Conservation (phyloP, 2,329 filamentous ascomycete genomes). For the Scedosporium aurantiacum region DNA sequence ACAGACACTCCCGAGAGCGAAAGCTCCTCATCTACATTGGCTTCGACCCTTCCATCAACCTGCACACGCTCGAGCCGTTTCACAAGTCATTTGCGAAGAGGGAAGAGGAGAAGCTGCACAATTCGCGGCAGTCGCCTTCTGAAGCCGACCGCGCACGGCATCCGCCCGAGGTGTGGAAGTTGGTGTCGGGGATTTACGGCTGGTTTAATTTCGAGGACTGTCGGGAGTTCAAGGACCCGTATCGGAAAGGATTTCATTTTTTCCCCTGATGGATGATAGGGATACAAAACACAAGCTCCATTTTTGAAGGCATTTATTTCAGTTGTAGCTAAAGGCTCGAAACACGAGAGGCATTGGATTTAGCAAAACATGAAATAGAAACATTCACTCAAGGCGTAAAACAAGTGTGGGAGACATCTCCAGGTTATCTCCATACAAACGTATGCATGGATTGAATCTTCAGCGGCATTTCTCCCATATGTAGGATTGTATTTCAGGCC, state of each 20-base stretch:
- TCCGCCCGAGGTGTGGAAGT: no score
- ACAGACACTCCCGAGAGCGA: conserved; percentile 13
- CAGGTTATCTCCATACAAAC: not conserved
- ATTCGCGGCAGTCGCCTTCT: no score
- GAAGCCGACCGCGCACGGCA: no score
- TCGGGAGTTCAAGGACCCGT: not conserved
- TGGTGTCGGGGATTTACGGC: not conserved
- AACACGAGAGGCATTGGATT: not conserved
- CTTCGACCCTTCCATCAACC: conserved; percentile 28
- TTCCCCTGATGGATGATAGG: not conserved
- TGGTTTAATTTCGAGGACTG: not conserved
- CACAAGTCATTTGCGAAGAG: conserved; percentile 8
- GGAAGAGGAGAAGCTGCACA: not conserved
- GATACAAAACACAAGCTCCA: no score
- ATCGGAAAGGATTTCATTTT: not conserved
- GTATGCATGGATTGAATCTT: not conserved
- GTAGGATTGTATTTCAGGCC: not conserved
- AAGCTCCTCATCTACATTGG: conserved; percentile 27
- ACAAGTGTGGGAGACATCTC: no score
- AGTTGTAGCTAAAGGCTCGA: not conserved
- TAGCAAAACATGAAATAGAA: no score
- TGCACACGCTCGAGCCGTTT: conserved; percentile 17
- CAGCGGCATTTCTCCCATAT: not conserved
- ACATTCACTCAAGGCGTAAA: no score
- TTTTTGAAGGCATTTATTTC: no score